Base-by-base conservation (phyloP, 2,329 filamentous ascomycete genomes). In the Calonectria naviculata region DNA sequence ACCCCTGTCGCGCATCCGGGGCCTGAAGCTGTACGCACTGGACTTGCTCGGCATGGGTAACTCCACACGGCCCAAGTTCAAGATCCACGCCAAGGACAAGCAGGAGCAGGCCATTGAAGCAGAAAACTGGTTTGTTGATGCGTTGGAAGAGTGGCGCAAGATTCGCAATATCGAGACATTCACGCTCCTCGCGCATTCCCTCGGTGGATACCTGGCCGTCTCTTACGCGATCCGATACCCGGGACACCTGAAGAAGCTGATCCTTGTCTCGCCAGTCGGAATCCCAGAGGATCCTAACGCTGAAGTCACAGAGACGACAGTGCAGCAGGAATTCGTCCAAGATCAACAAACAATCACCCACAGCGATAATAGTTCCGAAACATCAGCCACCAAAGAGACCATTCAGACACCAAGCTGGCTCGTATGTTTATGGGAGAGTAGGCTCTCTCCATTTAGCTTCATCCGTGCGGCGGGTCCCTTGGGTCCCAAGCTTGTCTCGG, bases 1-100 rank as follows among this genome's bases (percentile, higher is more conserved):
- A 83, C 91, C 93, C 5, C 85, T 98, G 38, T 96, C 93, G 60
- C 91, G 95, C 28, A 85, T 91, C 1, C 87, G 89, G 36, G 95
- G 95, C 31, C 97, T 97, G 92, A 95, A 94, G 79, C 85, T 99
- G n/a, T 98, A 97, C 81, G 95, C 96, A 1, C 86, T 98, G 19
- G 96, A 98, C 79, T 91, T 98, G 88, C 88, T 98, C n/a, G 96
- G 96, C 70, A 98, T 98, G 94, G 96, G 96, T 70, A 92, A 97
- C 79, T 97, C 94, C 70, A 93, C 91, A 28, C 89, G 96, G 5
- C 95, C 96, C 2, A 84, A 91, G 0, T 98, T 98, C 86, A 93
- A 90, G 78, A 93, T 98, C 73, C 90, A 92, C 73, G 92, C 95
- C 21, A 97, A 97, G 81, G 92, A 95, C 71, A 90, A 91, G 56